Conservation (phyloP, 495 filamentous ascomycete genomes). For the Penicillium roqueforti region DNA sequence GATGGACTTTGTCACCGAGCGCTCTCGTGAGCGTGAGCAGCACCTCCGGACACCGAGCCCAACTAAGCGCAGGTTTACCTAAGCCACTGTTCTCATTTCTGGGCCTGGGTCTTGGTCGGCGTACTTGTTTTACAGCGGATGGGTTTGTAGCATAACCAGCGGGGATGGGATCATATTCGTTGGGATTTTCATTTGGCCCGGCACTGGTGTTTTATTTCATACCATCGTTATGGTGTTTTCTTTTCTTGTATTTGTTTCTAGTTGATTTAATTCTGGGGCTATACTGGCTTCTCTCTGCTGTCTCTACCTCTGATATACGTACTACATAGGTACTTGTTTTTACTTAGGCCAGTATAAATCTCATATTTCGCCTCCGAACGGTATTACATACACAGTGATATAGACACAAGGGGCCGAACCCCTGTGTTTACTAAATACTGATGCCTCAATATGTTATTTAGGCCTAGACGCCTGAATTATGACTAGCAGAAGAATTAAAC, state of each 20-base stretch:
- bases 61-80: conserved; percentile 32
- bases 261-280: not conserved
- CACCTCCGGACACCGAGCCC: conserved; percentile 41
- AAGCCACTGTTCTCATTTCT: not conserved
- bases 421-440: too few relatives aligned
- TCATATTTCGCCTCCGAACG: too few relatives aligned
- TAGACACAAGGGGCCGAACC: too few relatives aligned
- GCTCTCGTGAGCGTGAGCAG: conserved; percentile 34
- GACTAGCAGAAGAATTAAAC: too few relatives aligned
- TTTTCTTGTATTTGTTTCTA: conserved; percentile 8
- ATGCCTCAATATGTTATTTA: too few relatives aligned
- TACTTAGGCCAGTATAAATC: not conserved
- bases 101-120: conserved; percentile 10
- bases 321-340: not conserved
- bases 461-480: too few relatives aligned
- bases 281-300: not conserved
- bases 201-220: conserved; percentile 3
- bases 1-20: conserved; percentile 34
- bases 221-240: conserved; percentile 3
- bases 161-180: conserved; percentile 5
- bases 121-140: conserved; percentile 12
- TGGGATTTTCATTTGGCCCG: not conserved
- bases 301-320: not conserved
- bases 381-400: too few relatives aligned
- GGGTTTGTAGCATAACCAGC: conserved; percentile 7